Evolutionary conservation across 352 stramenopile genomes (phyloP).

Genomic region (Globisporangium polare): DNA sequence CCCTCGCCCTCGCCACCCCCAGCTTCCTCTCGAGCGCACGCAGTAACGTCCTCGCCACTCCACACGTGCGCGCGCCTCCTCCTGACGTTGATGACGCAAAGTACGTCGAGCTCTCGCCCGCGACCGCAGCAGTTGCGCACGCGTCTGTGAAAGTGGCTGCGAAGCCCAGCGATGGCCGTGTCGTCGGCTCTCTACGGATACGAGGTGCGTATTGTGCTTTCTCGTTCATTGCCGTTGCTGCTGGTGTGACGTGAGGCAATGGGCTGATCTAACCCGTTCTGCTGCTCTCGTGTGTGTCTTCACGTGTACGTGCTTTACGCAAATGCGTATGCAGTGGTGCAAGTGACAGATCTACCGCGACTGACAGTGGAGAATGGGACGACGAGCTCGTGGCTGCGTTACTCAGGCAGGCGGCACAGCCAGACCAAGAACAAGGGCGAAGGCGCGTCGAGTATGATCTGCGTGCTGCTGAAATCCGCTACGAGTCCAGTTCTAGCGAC

Average conservation of each 20-base stretch:
- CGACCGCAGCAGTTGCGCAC: conserved; percentile 40
- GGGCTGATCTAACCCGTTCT: neutral
- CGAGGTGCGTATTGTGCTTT: conserved; percentile 30
- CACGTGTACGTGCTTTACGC: neutral
- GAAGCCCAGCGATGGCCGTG: conserved; percentile 38
- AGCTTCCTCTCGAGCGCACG: neutral
- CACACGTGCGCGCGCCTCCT: neutral
- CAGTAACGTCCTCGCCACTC: neutral
- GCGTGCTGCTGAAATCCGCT: conserved; percentile 38
- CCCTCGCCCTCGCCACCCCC: conserved; percentile 14
- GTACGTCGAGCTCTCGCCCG: conserved; percentile 37
- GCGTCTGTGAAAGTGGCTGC: conserved; percentile 43
- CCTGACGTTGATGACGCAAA: conserved; percentile 7
- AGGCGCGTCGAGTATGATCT: conserved; percentile 33
- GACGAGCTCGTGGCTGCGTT: conserved; percentile 52
- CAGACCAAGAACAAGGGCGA: conserved; percentile 25
- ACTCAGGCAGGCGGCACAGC: conserved; percentile 21
- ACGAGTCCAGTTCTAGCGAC: conserved; percentile 34
- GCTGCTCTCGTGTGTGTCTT: neutral
- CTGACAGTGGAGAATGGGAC: conserved; percentile 15
- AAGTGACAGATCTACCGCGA: conserved; percentile 49
- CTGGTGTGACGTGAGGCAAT: neutral
- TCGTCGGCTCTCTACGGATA: conserved; percentile 47
- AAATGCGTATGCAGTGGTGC: conserved; percentile 24
- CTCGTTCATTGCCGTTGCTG: neutral